Evolutionary conservation across 495 filamentous ascomycete species (phyloP), one percentile per base, ranked within the genome.

Genomic region (Lasiosphaeris hirsuta): DNA sequence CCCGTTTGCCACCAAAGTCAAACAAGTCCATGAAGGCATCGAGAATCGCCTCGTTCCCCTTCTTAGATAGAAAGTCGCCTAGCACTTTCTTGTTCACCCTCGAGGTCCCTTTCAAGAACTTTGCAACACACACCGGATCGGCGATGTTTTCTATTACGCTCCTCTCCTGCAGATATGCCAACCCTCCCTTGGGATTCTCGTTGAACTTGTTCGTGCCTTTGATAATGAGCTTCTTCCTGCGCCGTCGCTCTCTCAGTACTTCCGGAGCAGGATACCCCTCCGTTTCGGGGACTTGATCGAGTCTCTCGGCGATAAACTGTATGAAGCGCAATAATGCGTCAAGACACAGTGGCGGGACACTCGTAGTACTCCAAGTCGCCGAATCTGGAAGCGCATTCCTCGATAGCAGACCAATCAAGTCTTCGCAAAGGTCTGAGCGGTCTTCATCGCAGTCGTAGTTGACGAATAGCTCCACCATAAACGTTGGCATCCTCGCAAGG

Each of bases 401-500:
- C 30, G 94, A 92, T 38, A 99, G 79, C 38, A 99, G 73, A 3
- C 94, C 93, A 43, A 99, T 84, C 80, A 97, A 86, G 65, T 99
- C 94, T 70, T 95, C 90, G 64, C 95, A 99, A 3, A 99, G 71
- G 71, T 97, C 94, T 37, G 84, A 86, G 33, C 95, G 85, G 69
- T 97, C 90, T 36, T 92, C 86, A 61, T 97, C 93, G 60, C 92
- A 97, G 72, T 99, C 94, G 66, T 99, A 99, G 73, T 99, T 99
- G 72, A 97, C 83, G 63, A 94, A 97, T 13, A 99, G 80, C 69
- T 99, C 94, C 15, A 90, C 86, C 83, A 97, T 91, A 63, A 91
- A 97, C 49, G 85, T 90, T 1, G 94, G 92, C 72, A 97, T 96
- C 23, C 95, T 82, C 34, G 90, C 88, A 43, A 99, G 78, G 30